Base-by-base conservation (phyloP, 257 asterid genomes). In the Salvia hispanica region DNA sequence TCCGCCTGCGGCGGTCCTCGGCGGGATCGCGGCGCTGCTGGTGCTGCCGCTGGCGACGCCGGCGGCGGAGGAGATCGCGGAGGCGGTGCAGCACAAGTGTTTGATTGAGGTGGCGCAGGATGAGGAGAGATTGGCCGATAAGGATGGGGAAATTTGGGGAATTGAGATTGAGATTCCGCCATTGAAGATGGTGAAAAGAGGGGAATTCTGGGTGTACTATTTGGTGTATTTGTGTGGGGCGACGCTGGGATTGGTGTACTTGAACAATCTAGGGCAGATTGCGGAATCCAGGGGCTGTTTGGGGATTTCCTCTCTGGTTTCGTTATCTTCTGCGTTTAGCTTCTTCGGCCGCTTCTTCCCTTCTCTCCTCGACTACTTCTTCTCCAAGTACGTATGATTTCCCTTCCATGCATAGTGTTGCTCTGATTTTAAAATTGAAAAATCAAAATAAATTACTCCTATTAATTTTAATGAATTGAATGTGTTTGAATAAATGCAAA, bases 341-440 rank as follows among this genome's bases (percentile, higher is more conserved):
- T 90, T 88, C 77, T 90, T 88, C 42, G 97, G 97, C 21, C 89
- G 97, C 0, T 83, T 90, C 31, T 64, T 88, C 8, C 97, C 97
- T 2, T 90, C 87, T 3, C 77, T 90, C 39, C 67, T 80, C 39
- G 90, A 86, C 72, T 80, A 80, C 16, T 70, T 80, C 18, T 83
- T 76, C 72, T 61, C 82, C 37, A 86, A 64, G 97, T 90, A 52
- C 58, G n/a, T 58, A 10, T 56, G 13, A 56, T 5, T 45, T 5
- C 55, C 14, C 18, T 50, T 47, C 67, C 67, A 62, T 45, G 48
- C 48, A 61, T 4, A 6, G 42, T n/a, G 42, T 37, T 37, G 42
- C 8, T 37, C 1, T 37, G 42, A 37, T 37, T 37, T 37, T 7
- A 4, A 37, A 37, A 6, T 37, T 1, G 42, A 7, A 37, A 37